Percentiles rank a stretch among this genome's conserved stretches.
These are phyloP conservation scores for Crithidia mellificae DNA, from an alignment of 208 protist species.

Conservation along the genomic window DNA sequence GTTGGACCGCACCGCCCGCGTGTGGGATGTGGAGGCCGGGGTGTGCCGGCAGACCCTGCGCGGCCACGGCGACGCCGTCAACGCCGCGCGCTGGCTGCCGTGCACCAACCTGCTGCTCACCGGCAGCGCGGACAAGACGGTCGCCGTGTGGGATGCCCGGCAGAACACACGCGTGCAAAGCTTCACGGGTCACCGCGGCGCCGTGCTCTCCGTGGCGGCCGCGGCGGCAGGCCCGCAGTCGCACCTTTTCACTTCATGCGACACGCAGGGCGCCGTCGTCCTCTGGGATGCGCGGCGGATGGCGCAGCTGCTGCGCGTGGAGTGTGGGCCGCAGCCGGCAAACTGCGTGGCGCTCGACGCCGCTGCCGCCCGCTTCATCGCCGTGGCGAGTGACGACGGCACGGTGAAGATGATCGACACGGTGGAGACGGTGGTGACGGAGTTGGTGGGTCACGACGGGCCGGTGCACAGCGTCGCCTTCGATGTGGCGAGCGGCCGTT, in stretches of 20 bases:
- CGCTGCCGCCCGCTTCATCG: slow-evolving; percentile 77
- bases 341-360: slow-evolving; percentile 77
- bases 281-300: slow-evolving; percentile 85
- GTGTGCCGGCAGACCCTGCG: slow-evolving; percentile 93
- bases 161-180: slow-evolving; percentile 93
- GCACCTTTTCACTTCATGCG: slow-evolving; percentile 66
- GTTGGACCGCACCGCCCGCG: slow-evolving; percentile 94
- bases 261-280: slow-evolving; percentile 93
- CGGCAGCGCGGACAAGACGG: slow-evolving; percentile 95
- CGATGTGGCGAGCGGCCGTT: slow-evolving; percentile 68
- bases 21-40: slow-evolving; percentile 92
- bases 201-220: slow-evolving; percentile 84
- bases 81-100: slow-evolving; percentile 91
- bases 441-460: slow-evolving; percentile 77
- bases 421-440: slow-evolving; percentile 63
- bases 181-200: slow-evolving; percentile 94
- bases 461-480: slow-evolving; percentile 90
- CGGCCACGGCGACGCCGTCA: slow-evolving; percentile 95
- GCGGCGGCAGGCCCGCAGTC: slow-evolving; percentile 4
- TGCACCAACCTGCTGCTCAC: slow-evolving; percentile 95
- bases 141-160: slow-evolving; percentile 96
- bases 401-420: slow-evolving; percentile 95
- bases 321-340: slow-evolving; percentile 74
- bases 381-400: slow-evolving; percentile 93
- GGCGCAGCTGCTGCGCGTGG: slow-evolving; percentile 52